phyloP scores from a whole-genome alignment of 129 eudicot genomes.

The Oenanthe sinensis region DNA sequence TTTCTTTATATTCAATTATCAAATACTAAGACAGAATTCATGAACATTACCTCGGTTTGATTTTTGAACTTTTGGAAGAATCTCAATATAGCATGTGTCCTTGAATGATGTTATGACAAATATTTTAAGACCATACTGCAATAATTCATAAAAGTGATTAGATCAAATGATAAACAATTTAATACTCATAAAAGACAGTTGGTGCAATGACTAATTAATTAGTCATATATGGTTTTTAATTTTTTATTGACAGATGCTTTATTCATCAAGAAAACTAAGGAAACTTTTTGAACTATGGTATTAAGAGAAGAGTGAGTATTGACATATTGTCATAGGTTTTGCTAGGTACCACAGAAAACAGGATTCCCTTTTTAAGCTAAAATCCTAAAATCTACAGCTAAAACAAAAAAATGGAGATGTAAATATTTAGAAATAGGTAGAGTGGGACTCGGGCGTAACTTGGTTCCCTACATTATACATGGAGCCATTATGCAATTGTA shows the following conservation, averaged over 20 bases:
- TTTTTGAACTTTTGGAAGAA: constrained; percentile 61
- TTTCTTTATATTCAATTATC: background rate
- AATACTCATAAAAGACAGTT: background rate
- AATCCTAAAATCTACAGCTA: background rate
- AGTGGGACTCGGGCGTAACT: background rate
- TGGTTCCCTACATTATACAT: background rate
- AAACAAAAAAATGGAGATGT: background rate
- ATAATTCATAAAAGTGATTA: constrained; percentile 19
- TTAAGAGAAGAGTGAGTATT: background rate
- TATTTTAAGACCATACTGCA: constrained; percentile 87
- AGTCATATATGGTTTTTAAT: background rate
- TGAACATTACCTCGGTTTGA: constrained; percentile 64
- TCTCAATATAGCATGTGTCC: constrained; percentile 91
- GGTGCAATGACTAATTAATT: background rate
- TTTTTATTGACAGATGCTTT: background rate
- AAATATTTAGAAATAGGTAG: background rate
- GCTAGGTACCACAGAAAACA: background rate
- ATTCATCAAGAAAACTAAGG: background rate
- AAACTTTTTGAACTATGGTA: background rate
- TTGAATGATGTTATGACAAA: constrained; percentile 84
- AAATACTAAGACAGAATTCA: background rate
- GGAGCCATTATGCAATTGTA: background rate
- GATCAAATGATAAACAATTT: background rate
- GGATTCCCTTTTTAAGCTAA: background rate
- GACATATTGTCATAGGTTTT: background rate